A percentile compares a stretch with the other conserved stretches of the same genome.
These are phyloP conservation scores for Jatropha multifida DNA, from an alignment of 441 rosid species.

Conservation along the genomic window DNA sequence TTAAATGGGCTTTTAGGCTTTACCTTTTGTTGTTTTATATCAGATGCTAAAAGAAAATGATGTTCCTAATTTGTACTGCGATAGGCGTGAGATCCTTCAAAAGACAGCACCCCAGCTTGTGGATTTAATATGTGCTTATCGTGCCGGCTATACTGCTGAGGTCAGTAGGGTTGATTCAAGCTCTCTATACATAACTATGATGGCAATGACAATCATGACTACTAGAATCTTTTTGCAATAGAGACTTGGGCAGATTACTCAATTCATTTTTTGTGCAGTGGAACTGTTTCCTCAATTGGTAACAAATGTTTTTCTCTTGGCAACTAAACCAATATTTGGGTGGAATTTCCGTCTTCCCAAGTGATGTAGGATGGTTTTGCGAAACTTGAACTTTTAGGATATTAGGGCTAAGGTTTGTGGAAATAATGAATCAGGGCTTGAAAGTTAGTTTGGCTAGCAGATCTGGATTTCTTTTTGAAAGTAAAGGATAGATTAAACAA, in stretches of 20 bases:
- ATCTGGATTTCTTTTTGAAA: too few relatives aligned
- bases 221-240: neutral
- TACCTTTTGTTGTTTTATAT: slow-evolving; percentile 14
- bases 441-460: neutral
- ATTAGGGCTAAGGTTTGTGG: neutral
- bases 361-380: neutral
- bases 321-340: neutral
- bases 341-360: neutral
- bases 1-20: slow-evolving; percentile 5
- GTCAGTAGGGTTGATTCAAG: slow-evolving; percentile 34
- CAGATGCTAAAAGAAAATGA: slow-evolving; percentile 13
- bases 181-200: slow-evolving; percentile 1
- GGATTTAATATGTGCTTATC: slow-evolving; percentile 73
- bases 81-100: slow-evolving; percentile 80
- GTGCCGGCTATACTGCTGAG: slow-evolving; percentile 89
- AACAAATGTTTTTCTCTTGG: slow-evolving; percentile 7
- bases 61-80: slow-evolving; percentile 15
- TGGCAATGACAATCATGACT: neutral
- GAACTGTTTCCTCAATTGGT: neutral
- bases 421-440: neutral
- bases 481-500: neutral
- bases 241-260: neutral
- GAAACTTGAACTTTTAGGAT: neutral
- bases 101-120: slow-evolving; percentile 75
- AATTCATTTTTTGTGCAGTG: slow-evolving; percentile 1